These are phyloP conservation scores for Circinella minor DNA, from an alignment of 371 early-diverging fungal genomes.

Conservation along the genomic window DNA sequence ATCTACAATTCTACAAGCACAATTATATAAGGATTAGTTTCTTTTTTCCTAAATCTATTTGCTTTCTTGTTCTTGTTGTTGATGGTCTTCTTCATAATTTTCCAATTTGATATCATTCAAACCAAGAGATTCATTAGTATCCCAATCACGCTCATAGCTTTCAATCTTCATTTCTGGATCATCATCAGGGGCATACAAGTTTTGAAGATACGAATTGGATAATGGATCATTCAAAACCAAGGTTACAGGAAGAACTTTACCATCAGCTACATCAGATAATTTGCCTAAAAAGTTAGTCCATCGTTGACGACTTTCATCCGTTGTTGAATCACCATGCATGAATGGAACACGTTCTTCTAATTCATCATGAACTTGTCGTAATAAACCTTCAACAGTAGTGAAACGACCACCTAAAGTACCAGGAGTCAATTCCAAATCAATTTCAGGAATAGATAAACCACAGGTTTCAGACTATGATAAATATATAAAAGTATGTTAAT, in stretches of 20 bases:
- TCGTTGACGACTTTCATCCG: conserved; percentile 49
- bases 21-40: too few relatives aligned
- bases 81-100: conserved; percentile 37
- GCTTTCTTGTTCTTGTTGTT: conserved; percentile 17
- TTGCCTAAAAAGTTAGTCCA: conserved; percentile 74
- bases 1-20: too few relatives aligned
- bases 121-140: conserved; percentile 86
- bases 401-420: conserved; percentile 97
- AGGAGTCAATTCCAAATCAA: conserved; percentile 80
- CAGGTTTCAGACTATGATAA: conserved; percentile 82
- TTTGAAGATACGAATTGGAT: conserved; percentile 84
- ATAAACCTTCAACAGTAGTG: conserved; percentile 94
- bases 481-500: background rate
- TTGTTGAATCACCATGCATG: conserved; percentile 76
- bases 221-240: conserved; percentile 93
- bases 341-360: conserved; percentile 74
- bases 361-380: conserved; percentile 89
- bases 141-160: conserved; percentile 85
- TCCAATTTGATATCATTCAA: conserved; percentile 85
- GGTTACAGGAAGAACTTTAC: conserved; percentile 64
- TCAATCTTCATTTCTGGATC: conserved; percentile 94
- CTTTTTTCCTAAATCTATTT: background rate
- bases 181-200: conserved; percentile 88
- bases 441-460: conserved; percentile 88
- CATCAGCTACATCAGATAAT: conserved; percentile 67